Conservation (phyloP, 1,284 basidiomycete genomes). For the Stereum hirsutum region DNA sequence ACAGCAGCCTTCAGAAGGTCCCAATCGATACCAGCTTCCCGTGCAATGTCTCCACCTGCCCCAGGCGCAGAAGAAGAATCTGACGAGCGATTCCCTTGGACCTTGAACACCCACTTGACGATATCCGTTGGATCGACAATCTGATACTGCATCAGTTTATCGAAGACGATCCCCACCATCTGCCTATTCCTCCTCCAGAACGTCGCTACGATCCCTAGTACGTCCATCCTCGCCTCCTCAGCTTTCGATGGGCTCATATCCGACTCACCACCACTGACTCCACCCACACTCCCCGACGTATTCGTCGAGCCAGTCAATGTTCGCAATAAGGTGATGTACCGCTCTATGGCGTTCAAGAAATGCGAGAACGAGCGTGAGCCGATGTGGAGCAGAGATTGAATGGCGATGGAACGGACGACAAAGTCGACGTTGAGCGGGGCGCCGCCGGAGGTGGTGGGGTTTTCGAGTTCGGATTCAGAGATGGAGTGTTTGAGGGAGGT, state of each 20-base stretch:
- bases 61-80: too few species aligned
- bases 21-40: slow-evolving; percentile 59
- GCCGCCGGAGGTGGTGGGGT: slow-evolving; percentile 43
- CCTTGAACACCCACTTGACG: slow-evolving; percentile 76
- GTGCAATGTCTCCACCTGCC: too few species aligned
- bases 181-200: slow-evolving; percentile 82
- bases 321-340: slow-evolving; percentile 87
- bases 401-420: slow-evolving; percentile 70
- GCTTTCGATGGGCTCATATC: too few species aligned
- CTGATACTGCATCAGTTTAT: slow-evolving; percentile 98
- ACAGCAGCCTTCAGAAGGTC: slow-evolving; percentile 72
- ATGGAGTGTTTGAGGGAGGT: slow-evolving; percentile 60
- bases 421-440: slow-evolving; percentile 54
- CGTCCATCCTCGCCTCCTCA: slow-evolving; percentile 56
- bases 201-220: slow-evolving; percentile 58
- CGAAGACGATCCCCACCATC: slow-evolving; percentile 86
- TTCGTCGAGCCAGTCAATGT: slow-evolving; percentile 41
- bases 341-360: slow-evolving; percentile 94
- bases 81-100: too few species aligned
- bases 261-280: too few species aligned
- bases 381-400: slow-evolving; percentile 85
- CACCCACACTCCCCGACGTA: slow-evolving; percentile 22
- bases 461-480: too few species aligned
- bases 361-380: slow-evolving; percentile 97
- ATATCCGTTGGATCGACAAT: slow-evolving; percentile 94